Percentiles rank a stretch among this genome's conserved stretches.
These are phyloP conservation scores for Epicoccum sorghinum DNA, from an alignment of 2,329 filamentous ascomycete species.

Conservation along the genomic window DNA sequence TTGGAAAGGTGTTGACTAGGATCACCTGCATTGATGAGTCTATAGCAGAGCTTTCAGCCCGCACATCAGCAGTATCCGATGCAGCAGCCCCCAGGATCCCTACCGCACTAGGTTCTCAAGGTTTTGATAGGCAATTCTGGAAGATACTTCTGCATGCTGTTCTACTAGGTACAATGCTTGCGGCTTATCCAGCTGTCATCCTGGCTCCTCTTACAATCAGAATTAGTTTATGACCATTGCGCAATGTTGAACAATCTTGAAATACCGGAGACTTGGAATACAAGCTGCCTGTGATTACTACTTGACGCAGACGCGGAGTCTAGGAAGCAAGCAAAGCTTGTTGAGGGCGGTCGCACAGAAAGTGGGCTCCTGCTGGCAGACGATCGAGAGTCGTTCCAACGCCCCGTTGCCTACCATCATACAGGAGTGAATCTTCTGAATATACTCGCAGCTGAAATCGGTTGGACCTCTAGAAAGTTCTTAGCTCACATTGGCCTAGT, in stretches of 20 bases:
- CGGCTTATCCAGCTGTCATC: slow-evolving; percentile 53
- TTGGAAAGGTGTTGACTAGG: slow-evolving; percentile 56
- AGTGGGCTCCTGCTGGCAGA: slow-evolving; percentile 41
- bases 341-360: slow-evolving; percentile 31
- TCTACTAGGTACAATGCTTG: slow-evolving; percentile 57
- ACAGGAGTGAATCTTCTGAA: slow-evolving; percentile 55
- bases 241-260: slow-evolving; percentile 53
- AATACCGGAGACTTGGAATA: slow-evolving; percentile 58
- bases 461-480: slow-evolving; percentile 56
- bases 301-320: slow-evolving; percentile 53
- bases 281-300: slow-evolving; percentile 54
- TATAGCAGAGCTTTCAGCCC: slow-evolving; percentile 51
- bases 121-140: slow-evolving; percentile 54
- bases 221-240: slow-evolving; percentile 54
- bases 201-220: slow-evolving; percentile 57
- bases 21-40: slow-evolving; percentile 52
- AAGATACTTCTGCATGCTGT: slow-evolving; percentile 57
- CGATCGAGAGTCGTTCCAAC: slow-evolving; percentile 54
- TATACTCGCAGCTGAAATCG: slow-evolving; percentile 51
- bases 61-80: slow-evolving; percentile 44
- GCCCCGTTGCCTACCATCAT: slow-evolving; percentile 55
- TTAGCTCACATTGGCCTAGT: slow-evolving; percentile 53
- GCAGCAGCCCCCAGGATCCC: slow-evolving; percentile 53
- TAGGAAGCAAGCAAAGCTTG: slow-evolving; percentile 10
- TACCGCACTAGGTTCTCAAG: slow-evolving; percentile 47